Conservation (phyloP, 768 basidiomycete species). For the Suillus subaureus region DNA sequence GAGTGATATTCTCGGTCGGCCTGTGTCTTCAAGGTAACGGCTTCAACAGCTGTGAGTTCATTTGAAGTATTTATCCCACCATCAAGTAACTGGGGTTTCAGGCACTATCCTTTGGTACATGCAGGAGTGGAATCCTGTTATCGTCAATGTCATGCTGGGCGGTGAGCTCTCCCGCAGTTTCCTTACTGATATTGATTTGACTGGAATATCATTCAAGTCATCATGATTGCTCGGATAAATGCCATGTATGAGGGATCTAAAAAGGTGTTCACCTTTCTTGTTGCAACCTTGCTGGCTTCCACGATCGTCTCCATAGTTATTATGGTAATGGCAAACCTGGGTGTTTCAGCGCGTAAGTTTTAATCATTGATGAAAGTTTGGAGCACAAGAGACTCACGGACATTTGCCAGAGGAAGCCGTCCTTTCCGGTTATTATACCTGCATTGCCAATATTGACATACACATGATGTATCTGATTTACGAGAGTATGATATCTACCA, state of each 20-base stretch:
- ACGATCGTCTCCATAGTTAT: background rate
- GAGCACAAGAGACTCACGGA: background rate
- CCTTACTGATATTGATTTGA: background rate
- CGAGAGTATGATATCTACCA: background rate
- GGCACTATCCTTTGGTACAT: background rate
- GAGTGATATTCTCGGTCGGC: background rate
- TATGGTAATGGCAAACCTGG: background rate
- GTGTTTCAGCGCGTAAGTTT: background rate
- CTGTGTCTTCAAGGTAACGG: background rate
- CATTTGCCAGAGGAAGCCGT: background rate
- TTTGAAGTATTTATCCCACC: background rate
- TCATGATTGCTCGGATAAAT: background rate
- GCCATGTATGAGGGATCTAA: background rate
- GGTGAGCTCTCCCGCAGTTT: background rate
- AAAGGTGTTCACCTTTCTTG: background rate
- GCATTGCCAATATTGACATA: background rate
- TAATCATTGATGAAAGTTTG: background rate
- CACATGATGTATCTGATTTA: background rate
- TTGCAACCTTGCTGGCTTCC: background rate
- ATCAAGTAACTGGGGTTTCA: background rate
- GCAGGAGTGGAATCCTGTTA: background rate
- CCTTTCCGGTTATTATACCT: background rate
- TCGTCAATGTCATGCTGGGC: background rate
- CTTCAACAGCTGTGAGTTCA: background rate
- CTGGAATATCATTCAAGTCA: background rate